Evolutionary conservation across 1,284 basidiomycete genomes (phyloP).

Genomic region (Trametes hirsuta): DNA sequence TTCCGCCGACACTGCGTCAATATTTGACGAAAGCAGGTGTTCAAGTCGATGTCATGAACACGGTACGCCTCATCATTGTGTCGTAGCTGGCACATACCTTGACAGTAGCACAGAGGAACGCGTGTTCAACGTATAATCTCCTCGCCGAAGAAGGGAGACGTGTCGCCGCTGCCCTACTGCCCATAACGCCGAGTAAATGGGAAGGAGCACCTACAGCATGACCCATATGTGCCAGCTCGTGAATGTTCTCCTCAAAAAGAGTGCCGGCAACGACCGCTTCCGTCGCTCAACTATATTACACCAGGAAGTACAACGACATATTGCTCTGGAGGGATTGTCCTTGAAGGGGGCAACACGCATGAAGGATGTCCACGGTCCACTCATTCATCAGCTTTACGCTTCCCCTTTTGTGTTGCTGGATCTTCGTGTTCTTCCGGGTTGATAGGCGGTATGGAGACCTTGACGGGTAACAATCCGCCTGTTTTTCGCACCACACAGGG

Average conservation of each 20-base stretch:
- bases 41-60: constrained; percentile 93
- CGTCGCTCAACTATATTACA: not conserved
- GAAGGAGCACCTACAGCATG: constrained; percentile 14
- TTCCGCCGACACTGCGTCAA: constrained; percentile 69
- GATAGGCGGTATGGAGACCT: constrained; percentile 45
- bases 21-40: constrained; percentile 83
- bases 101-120: constrained; percentile 69
- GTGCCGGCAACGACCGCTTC: not conserved
- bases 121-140: constrained; percentile 93
- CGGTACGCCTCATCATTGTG: constrained; percentile 54
- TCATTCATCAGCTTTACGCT: constrained; percentile 44
- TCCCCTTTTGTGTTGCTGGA: constrained; percentile 43
- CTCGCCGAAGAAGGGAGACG: constrained; percentile 90
- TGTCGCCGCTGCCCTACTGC: constrained; percentile 88
- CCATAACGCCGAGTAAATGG: constrained; percentile 56
- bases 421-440: constrained; percentile 51
- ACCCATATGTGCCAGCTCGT: not conserved
- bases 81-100: not conserved
- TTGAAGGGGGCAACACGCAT: not conserved
- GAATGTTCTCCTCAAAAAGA: not conserved
- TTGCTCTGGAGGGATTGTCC: not conserved
- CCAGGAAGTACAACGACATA: not conserved
- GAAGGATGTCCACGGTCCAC: not conserved
- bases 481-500: not conserved
- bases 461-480: constrained; percentile 48